Base-by-base conservation (phyloP, 371 early-diverging fungal genomes). In the Mitosporidium daphniae region DNA sequence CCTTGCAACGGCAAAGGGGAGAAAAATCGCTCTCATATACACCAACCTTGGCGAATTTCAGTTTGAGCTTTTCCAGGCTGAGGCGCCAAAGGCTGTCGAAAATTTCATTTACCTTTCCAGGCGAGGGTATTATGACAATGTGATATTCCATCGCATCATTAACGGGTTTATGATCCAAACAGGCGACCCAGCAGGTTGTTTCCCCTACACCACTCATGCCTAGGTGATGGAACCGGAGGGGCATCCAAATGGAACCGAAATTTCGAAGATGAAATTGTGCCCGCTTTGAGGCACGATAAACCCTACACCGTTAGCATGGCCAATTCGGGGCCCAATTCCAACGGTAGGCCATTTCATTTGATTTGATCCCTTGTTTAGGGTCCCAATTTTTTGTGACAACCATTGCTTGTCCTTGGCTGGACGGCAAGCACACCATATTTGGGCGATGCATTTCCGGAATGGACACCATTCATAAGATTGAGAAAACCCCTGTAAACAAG, bases 221-320 rank as follows among this genome's bases (percentile, higher is more conserved):
- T 29, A 19, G 50, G 40, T 3, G 65, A 67, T 40, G 98, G 98
- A 24, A 86, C 82, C 0, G 98, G 98, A 22, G 86, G 91, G 10
- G 68, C 67, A 15, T 61, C 66, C 4, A 61, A 75, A 14, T 91
- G 84, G 71, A 77, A 77, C 14, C 42, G 56, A 14, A 64, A 71
- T 28, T 97, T 93, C 48, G 71, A 71, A 33, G 91, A 94, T 41
- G 93, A 94, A 43, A 63, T 82, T 32, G 60, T 57, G 34, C 41
- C 50, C 14, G 59, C 59, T 14, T 45, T 72, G 24, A 53, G 51
- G 31, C 84, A 82, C 36, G 68, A 74, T 39, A 54, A 65, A 4
- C 66, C 77, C 0, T 82, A 73, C 21, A 64, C 73, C 0, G 50
- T 95, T 0, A 64, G 70, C 30, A 93, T 97, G 95, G 95, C 98